Conservation (phyloP, 2,329 filamentous ascomycete genomes). For the Fusarium sp. region DNA sequence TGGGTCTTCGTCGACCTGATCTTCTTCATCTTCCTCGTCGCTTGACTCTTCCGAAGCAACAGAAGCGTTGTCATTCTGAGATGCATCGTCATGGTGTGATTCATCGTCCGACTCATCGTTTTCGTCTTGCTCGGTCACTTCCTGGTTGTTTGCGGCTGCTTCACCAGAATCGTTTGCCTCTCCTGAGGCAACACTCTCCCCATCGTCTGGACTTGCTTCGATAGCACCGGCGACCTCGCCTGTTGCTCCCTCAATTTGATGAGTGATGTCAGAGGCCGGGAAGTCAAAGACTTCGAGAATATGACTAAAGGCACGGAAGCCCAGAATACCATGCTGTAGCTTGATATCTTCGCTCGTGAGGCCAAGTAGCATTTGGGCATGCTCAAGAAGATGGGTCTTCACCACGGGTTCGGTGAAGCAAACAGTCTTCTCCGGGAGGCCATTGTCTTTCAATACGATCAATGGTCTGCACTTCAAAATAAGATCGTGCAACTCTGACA, state of each 20-base stretch:
- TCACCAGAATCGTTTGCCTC: slow-evolving; percentile 19
- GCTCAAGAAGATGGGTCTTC: slow-evolving; percentile 56
- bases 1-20: slow-evolving; percentile 37
- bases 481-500: slow-evolving; percentile 51
- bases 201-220: background rate
- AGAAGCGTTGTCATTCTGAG: background rate
- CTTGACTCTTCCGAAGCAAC: background rate
- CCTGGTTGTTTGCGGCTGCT: background rate
- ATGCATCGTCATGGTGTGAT: background rate
- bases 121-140: background rate
- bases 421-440: slow-evolving; percentile 35
- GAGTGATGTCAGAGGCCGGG: slow-evolving; percentile 3
- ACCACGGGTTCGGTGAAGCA: slow-evolving; percentile 47
- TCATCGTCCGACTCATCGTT: slow-evolving; percentile 31
- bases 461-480: slow-evolving; percentile 56
- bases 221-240: background rate
- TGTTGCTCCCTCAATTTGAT: background rate
- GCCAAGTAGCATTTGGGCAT: slow-evolving; percentile 50
- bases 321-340: slow-evolving; percentile 58
- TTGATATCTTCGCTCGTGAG: slow-evolving; percentile 55
- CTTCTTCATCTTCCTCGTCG: slow-evolving; percentile 20
- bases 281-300: slow-evolving; percentile 53
- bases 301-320: slow-evolving; percentile 54
- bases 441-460: slow-evolving; percentile 37
- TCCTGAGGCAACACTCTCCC: slow-evolving; percentile 31